Conservation (phyloP, 495 filamentous ascomycete species). For the Tuber borchii region DNA sequence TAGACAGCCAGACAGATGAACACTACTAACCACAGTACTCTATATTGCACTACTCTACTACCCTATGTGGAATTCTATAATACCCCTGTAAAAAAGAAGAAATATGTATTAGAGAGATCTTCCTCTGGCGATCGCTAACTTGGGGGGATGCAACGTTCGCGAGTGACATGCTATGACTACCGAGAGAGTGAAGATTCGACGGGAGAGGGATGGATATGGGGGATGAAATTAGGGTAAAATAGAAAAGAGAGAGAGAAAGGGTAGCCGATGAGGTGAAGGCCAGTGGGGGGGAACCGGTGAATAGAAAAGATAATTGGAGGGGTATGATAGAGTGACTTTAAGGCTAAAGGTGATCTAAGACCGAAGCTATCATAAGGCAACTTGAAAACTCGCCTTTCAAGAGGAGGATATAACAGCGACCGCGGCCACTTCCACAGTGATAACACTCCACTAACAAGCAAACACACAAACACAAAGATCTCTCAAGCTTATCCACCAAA, state of each 20-base stretch:
- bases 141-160: not conserved
- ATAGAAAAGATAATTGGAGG: not conserved
- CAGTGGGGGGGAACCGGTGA: not conserved
- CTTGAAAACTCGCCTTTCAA: not conserved
- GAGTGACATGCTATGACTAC: not conserved
- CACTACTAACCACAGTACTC: not conserved
- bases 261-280: not conserved
- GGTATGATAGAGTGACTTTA: not conserved
- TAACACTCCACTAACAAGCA: not conserved
- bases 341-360: not conserved
- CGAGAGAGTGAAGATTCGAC: not conserved
- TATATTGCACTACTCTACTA: not conserved
- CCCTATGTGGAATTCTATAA: not conserved
- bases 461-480: not conserved
- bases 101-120: not conserved
- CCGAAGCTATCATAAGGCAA: not conserved
- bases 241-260: not conserved
- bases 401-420: not conserved
- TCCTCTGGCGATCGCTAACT: not conserved
- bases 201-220: not conserved
- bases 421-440: not conserved
- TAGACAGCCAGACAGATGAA: not conserved
- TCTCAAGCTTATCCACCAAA: not conserved
- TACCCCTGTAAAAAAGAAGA: not conserved
- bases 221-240: not conserved